phyloP scores from a whole-genome alignment of 106 monocot species.

The Posidonia australis region DNA sequence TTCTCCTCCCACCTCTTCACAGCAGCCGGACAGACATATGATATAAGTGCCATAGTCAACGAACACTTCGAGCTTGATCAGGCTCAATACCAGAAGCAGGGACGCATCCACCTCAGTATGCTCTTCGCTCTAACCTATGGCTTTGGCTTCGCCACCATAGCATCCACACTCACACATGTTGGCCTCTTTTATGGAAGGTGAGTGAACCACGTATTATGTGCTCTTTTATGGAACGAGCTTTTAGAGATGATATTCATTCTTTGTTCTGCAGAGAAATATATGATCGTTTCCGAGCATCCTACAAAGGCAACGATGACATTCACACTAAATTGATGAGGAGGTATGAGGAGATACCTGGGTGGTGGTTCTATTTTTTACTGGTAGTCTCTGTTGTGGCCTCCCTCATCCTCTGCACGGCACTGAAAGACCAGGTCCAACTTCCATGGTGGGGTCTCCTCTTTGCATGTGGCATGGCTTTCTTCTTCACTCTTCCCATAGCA shows the following conservation, averaged over 20 bases:
- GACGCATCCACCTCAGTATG: slow-evolving; percentile 50
- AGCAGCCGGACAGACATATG: slow-evolving; percentile 24
- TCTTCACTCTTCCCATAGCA: slow-evolving; percentile 17
- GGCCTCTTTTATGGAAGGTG: slow-evolving; percentile 79
- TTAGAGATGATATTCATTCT: too few species aligned
- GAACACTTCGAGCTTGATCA: slow-evolving; percentile 55
- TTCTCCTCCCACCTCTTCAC: slow-evolving; percentile 61
- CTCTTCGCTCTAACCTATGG: slow-evolving; percentile 74
- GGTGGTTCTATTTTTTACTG: slow-evolving; percentile 10
- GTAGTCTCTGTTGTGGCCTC: not conserved
- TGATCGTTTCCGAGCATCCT: slow-evolving; percentile 46
- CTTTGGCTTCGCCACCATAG: slow-evolving; percentile 65
- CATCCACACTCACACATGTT: slow-evolving; percentile 65
- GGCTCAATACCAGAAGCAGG: slow-evolving; percentile 40
- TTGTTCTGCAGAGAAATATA: slow-evolving; percentile 50
- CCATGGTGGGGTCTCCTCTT: slow-evolving; percentile 20
- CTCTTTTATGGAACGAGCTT: too few species aligned
- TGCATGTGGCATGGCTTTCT: slow-evolving; percentile 8
- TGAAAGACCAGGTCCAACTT: slow-evolving; percentile 8
- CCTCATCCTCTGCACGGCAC: not conserved
- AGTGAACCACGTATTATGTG: not conserved
- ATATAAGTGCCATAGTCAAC: slow-evolving; percentile 58
- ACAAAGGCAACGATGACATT: slow-evolving; percentile 40
- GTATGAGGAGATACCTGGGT: slow-evolving; percentile 13
- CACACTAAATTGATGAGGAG: slow-evolving; percentile 12